A percentile compares a stretch with the other conserved stretches of the same genome.
These are phyloP conservation scores for Boletus tylopilopsis DNA, from an alignment of 768 basidiomycete genomes.

Conservation along the genomic window DNA sequence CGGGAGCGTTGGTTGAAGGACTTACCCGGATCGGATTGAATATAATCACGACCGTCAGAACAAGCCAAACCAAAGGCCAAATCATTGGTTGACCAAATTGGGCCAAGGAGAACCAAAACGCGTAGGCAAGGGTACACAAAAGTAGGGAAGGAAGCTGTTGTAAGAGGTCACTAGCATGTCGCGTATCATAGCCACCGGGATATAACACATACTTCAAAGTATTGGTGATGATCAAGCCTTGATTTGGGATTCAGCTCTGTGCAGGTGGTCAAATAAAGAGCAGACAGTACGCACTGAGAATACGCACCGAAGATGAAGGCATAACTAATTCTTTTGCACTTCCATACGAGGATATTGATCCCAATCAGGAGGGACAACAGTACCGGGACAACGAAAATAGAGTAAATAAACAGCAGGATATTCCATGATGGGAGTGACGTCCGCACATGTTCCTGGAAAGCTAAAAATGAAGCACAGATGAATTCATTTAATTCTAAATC, in stretches of 20 bases:
- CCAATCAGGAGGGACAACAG: constrained; percentile 77
- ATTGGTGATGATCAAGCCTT: constrained; percentile 74
- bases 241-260: constrained; percentile 69
- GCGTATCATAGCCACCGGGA: neutral
- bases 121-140: constrained; percentile 65
- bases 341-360: constrained; percentile 77
- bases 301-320: constrained; percentile 79
- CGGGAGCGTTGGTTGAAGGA: too few relatives aligned
- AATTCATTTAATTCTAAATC: neutral
- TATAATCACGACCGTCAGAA: constrained; percentile 52
- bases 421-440: constrained; percentile 63
- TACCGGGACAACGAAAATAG: constrained; percentile 65
- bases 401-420: constrained; percentile 76
- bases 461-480: constrained; percentile 32
- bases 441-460: constrained; percentile 51
- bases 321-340: constrained; percentile 78
- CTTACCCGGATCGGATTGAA: constrained; percentile 72
- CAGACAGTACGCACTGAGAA: neutral
- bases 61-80: constrained; percentile 85
- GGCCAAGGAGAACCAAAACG: constrained; percentile 82
- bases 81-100: constrained; percentile 64
- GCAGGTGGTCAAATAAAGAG: neutral
- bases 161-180: neutral
- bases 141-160: constrained; percentile 74
- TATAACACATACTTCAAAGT: constrained; percentile 52